These are phyloP conservation scores for Rasamsonia emersonii DNA, from an alignment of 2,329 filamentous ascomycete species.

Conservation along the genomic window DNA sequence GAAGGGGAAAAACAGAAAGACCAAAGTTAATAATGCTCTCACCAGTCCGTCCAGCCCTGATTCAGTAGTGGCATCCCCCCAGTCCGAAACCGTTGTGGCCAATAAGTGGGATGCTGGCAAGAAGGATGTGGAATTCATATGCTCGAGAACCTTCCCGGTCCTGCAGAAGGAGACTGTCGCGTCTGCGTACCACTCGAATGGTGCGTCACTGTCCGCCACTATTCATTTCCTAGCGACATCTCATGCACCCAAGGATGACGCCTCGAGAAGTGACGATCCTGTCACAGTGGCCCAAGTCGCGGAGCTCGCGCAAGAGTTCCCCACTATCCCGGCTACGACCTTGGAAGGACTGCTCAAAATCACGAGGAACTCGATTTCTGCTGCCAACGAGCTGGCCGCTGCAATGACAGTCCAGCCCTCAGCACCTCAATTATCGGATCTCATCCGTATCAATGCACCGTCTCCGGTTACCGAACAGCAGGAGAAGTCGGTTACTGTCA, in stretches of 20 bases:
- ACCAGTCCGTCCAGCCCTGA: slow-evolving; percentile 9
- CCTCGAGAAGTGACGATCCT: slow-evolving; percentile 35
- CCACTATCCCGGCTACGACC: slow-evolving; percentile 40
- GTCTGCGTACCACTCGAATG: slow-evolving; percentile 52
- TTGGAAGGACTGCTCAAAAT: slow-evolving; percentile 48
- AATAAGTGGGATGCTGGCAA: slow-evolving; percentile 54
- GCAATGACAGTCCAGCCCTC: slow-evolving; percentile 38
- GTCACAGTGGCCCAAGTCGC: slow-evolving; percentile 42
- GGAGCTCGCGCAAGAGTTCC: slow-evolving; percentile 48
- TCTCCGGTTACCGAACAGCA: slow-evolving; percentile 15
- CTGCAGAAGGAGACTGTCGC: slow-evolving; percentile 40
- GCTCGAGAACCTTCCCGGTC: slow-evolving; percentile 40
- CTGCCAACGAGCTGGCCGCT: slow-evolving; percentile 53
- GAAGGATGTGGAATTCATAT: slow-evolving; percentile 54
- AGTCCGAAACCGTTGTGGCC: slow-evolving; percentile 6
- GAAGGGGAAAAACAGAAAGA: slow-evolving; percentile 10
- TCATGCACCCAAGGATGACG: slow-evolving; percentile 26
- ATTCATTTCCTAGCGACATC: slow-evolving; percentile 46
- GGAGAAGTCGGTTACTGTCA: slow-evolving; percentile 13
- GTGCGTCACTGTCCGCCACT: slow-evolving; percentile 47
- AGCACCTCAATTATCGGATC: slow-evolving; percentile 22
- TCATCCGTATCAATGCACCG: slow-evolving; percentile 36
- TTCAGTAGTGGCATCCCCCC: slow-evolving; percentile 11
- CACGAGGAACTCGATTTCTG: slow-evolving; percentile 48
- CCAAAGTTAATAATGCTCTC: slow-evolving; percentile 5